Percentiles rank a stretch among this genome's conserved stretches.
Evolutionary conservation across 345 rosid genomes (phyloP).

Genomic region (Noccaea bulbosa): DNA sequence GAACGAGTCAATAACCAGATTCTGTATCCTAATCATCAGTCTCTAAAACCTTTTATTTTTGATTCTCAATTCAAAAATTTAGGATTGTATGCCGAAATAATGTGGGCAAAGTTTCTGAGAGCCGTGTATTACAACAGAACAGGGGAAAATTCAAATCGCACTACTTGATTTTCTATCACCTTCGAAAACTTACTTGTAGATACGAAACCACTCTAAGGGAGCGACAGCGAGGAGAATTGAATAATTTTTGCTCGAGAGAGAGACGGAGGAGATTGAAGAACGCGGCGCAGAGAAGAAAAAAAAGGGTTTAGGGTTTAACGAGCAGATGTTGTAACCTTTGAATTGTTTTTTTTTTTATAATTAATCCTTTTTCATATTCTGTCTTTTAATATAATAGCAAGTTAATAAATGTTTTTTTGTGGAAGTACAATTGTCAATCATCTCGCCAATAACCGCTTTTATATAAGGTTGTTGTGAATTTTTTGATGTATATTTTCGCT

Average conservation of each 20-base stretch:
- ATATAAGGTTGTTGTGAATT: no score
- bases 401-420: no score
- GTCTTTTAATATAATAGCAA: no score
- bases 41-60: not conserved
- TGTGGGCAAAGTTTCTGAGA: not conserved
- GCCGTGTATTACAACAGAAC: constrained; percentile 5
- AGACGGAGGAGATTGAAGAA: not conserved
- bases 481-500: no score
- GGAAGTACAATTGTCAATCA: no score
- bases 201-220: constrained; percentile 2
- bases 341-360: not conserved
- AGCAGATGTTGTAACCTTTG: not conserved
- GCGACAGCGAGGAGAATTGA: constrained; percentile 6
- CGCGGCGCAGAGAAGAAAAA: constrained; percentile 1
- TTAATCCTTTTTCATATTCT: no score
- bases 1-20: constrained; percentile 3
- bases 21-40: not conserved
- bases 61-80: not conserved
- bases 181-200: constrained; percentile 11
- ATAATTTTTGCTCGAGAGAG: constrained; percentile 1
- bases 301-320: constrained; percentile 29
- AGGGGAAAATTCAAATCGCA: not conserved
- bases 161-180: not conserved
- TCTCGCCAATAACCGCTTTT: no score
- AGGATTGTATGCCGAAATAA: not conserved